These are phyloP conservation scores for Paragyromitra xinjiangensis DNA, from an alignment of 495 filamentous ascomycete species.

Conservation along the genomic window DNA sequence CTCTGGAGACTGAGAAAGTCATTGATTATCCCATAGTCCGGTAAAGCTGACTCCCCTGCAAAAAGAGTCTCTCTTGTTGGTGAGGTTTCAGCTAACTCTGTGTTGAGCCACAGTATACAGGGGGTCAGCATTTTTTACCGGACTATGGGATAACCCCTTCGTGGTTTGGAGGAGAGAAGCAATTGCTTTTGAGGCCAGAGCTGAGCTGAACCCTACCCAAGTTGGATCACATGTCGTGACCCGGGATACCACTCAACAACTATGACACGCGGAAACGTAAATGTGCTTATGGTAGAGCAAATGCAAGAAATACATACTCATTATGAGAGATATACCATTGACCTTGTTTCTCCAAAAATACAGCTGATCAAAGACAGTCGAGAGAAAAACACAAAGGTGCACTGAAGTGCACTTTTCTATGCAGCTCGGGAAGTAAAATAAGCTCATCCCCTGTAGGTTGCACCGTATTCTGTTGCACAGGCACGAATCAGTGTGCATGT, in stretches of 20 bases:
- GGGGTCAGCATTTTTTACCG: too few species aligned
- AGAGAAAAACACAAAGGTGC: neutral
- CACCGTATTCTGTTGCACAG: neutral
- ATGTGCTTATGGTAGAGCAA: neutral
- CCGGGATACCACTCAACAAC: neutral
- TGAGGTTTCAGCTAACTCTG: too few species aligned
- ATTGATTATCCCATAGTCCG: neutral
- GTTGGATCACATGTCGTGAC: conserved; percentile 2
- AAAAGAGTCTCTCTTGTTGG: too few species aligned
- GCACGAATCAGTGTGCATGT: neutral
- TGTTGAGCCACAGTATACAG: too few species aligned
- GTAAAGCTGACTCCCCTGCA: too few species aligned
- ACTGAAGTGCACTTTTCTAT: neutral
- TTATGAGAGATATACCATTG: neutral
- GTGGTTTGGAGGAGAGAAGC: neutral
- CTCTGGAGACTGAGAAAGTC: neutral
- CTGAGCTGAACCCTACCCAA: neutral
- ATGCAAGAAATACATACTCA: neutral
- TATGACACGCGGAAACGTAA: neutral
- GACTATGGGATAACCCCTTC: neutral
- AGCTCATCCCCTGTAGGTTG: neutral
- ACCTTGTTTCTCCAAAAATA: neutral
- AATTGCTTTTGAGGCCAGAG: neutral
- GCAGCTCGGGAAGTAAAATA: conserved; percentile 1
- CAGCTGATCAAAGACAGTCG: conserved; percentile 5